Evolutionary conservation across 768 basidiomycete species (phyloP).

Genomic region (Antrodiella citrinella): DNA sequence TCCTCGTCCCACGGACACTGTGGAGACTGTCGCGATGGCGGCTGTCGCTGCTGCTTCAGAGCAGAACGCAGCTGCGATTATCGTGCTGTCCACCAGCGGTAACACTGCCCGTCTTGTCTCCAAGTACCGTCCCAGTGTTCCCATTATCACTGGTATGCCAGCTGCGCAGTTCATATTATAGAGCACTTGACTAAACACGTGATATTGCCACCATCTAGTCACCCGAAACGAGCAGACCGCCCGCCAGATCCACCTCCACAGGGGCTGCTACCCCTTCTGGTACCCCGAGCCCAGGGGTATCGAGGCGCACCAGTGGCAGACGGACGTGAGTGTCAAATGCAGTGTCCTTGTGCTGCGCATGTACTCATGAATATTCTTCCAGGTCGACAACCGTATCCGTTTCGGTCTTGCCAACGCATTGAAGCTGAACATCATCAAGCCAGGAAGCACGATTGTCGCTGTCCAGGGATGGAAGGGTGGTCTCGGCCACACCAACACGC

Average conservation of each 20-base stretch:
- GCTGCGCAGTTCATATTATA: not conserved
- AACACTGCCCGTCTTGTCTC: conserved; percentile 93
- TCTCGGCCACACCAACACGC: conserved; percentile 89
- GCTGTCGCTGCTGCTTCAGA: conserved; percentile 93
- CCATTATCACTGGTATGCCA: conserved; percentile 83
- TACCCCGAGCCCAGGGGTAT: conserved; percentile 93
- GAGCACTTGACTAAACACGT: conserved; percentile 1
- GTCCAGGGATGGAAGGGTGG: conserved; percentile 99
- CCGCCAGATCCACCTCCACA: conserved; percentile 93
- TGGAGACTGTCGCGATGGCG: conserved; percentile 93
- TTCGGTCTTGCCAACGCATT: conserved; percentile 84
- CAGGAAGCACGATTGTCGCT: conserved; percentile 85
- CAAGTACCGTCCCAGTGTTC: conserved; percentile 90
- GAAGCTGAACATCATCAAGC: conserved; percentile 75
- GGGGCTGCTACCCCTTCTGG: conserved; percentile 96
- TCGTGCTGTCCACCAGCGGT: conserved; percentile 94
- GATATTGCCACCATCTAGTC: conserved; percentile 39
- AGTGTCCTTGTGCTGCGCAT: too few relatives aligned
- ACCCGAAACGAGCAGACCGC: conserved; percentile 95
- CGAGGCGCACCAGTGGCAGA: conserved; percentile 90
- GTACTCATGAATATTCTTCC: too few relatives aligned
- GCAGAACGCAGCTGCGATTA: conserved; percentile 90
- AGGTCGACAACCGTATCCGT: conserved; percentile 87
- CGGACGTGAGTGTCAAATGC: conserved; percentile 73
- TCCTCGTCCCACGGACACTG: conserved; percentile 84